These are phyloP conservation scores for Cercophora scortea DNA, from an alignment of 495 filamentous ascomycete species.

Conservation along the genomic window DNA sequence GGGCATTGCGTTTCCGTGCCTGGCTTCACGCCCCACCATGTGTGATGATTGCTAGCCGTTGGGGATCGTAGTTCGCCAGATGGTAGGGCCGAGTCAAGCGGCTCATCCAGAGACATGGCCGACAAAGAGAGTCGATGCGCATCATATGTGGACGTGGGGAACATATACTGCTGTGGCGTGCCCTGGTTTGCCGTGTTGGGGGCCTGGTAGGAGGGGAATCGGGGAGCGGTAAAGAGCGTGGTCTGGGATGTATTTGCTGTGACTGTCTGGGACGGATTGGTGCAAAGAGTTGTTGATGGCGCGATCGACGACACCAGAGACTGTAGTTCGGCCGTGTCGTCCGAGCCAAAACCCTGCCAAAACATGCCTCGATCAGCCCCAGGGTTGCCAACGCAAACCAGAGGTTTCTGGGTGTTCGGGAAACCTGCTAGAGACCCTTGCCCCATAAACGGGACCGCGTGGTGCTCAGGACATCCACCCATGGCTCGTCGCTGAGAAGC, in stretches of 20 bases:
- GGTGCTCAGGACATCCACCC: slow-evolving; percentile 4
- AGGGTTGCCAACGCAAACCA: no score
- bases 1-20: slow-evolving; percentile 6
- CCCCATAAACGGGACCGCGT: not conserved
- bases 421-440: no score
- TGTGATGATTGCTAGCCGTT: slow-evolving; percentile 1
- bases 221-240: slow-evolving; percentile 11
- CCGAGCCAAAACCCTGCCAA: slow-evolving; percentile 11
- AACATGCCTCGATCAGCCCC: slow-evolving; percentile 17
- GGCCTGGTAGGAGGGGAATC: slow-evolving; percentile 6
- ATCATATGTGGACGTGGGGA: slow-evolving; percentile 7
- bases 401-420: no score
- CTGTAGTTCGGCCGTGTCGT: slow-evolving; percentile 12
- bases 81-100: slow-evolving; percentile 5
- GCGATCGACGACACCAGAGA: slow-evolving; percentile 18
- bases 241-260: slow-evolving; percentile 24
- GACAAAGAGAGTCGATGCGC: slow-evolving; percentile 1
- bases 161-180: slow-evolving; percentile 11
- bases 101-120: slow-evolving; percentile 21
- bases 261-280: slow-evolving; percentile 7
- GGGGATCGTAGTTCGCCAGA: slow-evolving; percentile 3
- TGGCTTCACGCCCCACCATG: slow-evolving; percentile 16
- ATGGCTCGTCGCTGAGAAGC: slow-evolving; percentile 11
- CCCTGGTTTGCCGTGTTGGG: slow-evolving; percentile 1
- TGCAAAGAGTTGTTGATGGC: slow-evolving; percentile 12